Conservation (phyloP, 163 green algal species). For the Chlamydomonas reinhardtii region DNA sequence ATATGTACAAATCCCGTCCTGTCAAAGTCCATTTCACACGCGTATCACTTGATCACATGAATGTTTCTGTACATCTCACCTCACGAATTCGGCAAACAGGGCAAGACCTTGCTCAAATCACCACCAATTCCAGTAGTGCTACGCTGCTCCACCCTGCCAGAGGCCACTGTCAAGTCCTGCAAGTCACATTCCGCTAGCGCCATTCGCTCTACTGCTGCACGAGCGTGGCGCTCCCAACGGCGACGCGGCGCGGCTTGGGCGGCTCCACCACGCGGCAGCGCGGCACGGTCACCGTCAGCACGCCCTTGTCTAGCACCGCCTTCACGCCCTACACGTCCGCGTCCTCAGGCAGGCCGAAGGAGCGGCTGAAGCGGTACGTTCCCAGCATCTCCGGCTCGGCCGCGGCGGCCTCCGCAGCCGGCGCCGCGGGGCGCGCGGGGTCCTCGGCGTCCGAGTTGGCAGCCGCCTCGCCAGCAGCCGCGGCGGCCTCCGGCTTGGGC, state of each 20-base stretch:
- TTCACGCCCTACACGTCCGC: conserved; percentile 34
- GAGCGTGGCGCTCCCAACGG: not conserved
- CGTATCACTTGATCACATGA: too few relatives aligned
- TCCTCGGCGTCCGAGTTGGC: not conserved
- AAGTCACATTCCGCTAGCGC: too few relatives aligned
- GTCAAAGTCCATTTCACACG: too few relatives aligned
- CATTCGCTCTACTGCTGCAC: not conserved
- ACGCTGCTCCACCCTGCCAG: too few relatives aligned
- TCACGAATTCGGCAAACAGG: too few relatives aligned
- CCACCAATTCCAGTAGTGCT: too few relatives aligned
- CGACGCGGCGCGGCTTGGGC: not conserved
- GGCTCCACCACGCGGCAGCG: not conserved
- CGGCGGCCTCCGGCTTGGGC: not conserved
- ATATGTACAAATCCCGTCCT: too few relatives aligned
- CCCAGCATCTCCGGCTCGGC: not conserved
- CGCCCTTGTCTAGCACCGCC: conserved; percentile 32
- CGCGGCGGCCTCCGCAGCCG: too few relatives aligned
- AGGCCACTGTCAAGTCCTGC: too few relatives aligned
- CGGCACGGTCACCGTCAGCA: conserved; percentile 42
- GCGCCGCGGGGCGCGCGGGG: not conserved
- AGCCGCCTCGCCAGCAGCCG: not conserved
- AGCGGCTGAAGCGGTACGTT: conserved; percentile 28
- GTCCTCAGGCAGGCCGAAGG: conserved; percentile 49
- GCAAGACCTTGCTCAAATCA: too few relatives aligned
- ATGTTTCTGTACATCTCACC: too few relatives aligned